Evolutionary conservation across 257 asterid genomes (phyloP).

Genomic region (Schizonepeta tenuifolia): DNA sequence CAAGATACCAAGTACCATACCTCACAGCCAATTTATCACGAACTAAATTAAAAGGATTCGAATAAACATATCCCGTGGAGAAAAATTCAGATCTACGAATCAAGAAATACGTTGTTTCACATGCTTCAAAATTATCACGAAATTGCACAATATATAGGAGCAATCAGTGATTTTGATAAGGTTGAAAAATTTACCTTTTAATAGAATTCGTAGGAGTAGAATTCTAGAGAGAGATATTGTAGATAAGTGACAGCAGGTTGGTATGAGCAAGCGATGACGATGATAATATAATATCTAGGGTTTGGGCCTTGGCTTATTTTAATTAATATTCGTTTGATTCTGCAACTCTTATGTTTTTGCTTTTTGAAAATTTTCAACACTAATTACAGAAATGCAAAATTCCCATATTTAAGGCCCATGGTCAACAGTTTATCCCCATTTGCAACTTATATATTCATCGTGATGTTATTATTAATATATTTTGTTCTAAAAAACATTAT

Average conservation of each 20-base stretch:
- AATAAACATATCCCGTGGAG: background rate
- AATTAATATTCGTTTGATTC: background rate
- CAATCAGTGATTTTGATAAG: background rate
- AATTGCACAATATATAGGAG: background rate
- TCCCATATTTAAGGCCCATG: background rate
- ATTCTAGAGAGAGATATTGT: constrained; percentile 4
- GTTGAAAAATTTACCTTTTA: constrained; percentile 27
- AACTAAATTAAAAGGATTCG: background rate
- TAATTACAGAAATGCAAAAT: background rate
- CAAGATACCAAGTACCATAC: background rate
- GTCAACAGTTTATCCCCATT: background rate
- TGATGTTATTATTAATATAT: no score
- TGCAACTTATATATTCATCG: no score
- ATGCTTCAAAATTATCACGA: background rate
- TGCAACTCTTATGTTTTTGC: background rate
- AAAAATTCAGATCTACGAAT: constrained; percentile 27
- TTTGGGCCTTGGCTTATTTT: constrained; percentile 26
- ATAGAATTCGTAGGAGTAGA: constrained; percentile 29
- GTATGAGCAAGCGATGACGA: constrained; percentile 15
- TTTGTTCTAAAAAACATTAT: no score
- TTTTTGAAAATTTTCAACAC: background rate
- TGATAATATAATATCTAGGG: constrained; percentile 39
- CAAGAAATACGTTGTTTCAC: background rate
- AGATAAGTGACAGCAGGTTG: constrained; percentile 30
- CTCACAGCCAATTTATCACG: background rate